Evolutionary conservation across 2,329 filamentous ascomycete genomes (phyloP), one percentile per base, ranked within the genome.

Genomic region (Beauveria sp.): DNA sequence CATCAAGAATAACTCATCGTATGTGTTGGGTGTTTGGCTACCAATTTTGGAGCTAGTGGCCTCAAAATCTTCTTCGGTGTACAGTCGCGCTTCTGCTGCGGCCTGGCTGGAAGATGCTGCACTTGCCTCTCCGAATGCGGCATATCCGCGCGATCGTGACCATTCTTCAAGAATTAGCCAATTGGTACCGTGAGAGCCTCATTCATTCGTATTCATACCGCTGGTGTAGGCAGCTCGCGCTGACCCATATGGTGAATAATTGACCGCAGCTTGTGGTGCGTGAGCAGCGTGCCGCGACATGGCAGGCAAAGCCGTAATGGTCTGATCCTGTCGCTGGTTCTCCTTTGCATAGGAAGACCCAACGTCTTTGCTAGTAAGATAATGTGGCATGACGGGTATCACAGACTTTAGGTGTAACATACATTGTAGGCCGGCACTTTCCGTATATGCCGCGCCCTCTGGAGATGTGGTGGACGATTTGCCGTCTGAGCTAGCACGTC

Each of bases 101-200:
- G 57, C 41, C n/a, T 53, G 48, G 9, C 50, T 54, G 41, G 57
- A 54, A 12, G 57, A 53, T 46, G 57, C 57, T 43, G 53, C 57
- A 10, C 41, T 37, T 26, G 37, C 57, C 30, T 59, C 24, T 14
- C 28, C 9, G 3, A 53, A 59, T 5, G 26, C 30, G 26, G 14
- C 30, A 26, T 50, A 61, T 28, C 51, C 18, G 51, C 30, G 28
- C 30, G 43, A 6, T 12, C 20, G 50, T 24, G 58, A 34, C 16
- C 40, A 16, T 24, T 30, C 58, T 61, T 53, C 18, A 37, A 18
- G 26, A 30, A n/a, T 54, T 51, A 54, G 40, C 22, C 18, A n/a
- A 16, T 37, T 16, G 34, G 34, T 16, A 37, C 12, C 14, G 34
- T 37, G 34, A 16, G 5, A 37, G 12, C 12, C 34, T 16, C 14